Base-by-base conservation (phyloP, 1,139 yeast species). In the Saccharomycopsis hybrid region DNA sequence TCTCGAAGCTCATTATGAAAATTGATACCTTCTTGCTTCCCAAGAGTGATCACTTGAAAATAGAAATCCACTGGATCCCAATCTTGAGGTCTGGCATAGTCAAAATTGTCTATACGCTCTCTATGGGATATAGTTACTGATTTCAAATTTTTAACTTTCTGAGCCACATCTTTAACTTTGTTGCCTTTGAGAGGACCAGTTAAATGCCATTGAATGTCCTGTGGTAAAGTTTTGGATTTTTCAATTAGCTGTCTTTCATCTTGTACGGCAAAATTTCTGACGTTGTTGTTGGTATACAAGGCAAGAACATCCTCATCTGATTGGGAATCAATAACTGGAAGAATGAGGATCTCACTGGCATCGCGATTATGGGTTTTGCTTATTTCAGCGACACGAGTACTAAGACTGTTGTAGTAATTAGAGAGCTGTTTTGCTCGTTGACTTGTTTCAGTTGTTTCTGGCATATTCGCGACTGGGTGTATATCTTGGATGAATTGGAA, bases 11-110 rank as follows among this genome's bases (percentile, higher is more conserved):
- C 67, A 4, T 77, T 70, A 41, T 65, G 63, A 53, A 86, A 55
- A 0, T 98, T 98, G 1, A 94, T 80, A 65, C 94, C 92, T 61
- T 89, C 96, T 24, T 74, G 85, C 65, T 92, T 98, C 1, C 81
- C 80, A 1, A 95, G 85, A 0, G 97, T 90, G 63, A 94, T 92
- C 54, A 94, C 82, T 65, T 94, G 98, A 40, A 94, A 70, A 58
- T 75, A 85, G 13, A 92, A 80, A 11, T 55, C 39, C 3, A 51
- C 55, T 13, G 30, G 38, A 24, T 9, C 60, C 58, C 5, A 49
- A 18, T 59, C 59, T 1, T 67, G 63, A 1, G 64, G 70, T 48
- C 97, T 73, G 25, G 81, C 73, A 31, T 79, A 80, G 57, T 89
- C 83, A 58, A 94, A 70, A 62, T 88, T 89, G 57, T 78, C 78